Base-by-base conservation (phyloP, 1,284 basidiomycete genomes). In the Leccinum fallax region DNA sequence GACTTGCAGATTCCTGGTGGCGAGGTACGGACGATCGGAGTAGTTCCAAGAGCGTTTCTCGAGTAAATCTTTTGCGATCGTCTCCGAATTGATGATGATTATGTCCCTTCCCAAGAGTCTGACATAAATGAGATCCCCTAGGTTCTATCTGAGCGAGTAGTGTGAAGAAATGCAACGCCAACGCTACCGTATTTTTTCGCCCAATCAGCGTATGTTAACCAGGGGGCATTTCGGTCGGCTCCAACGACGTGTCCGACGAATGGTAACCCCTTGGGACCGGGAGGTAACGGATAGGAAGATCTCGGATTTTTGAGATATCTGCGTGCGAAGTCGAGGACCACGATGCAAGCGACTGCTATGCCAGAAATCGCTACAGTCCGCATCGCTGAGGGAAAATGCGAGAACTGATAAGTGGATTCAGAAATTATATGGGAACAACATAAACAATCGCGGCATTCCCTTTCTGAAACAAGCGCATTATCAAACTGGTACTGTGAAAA, bases 21-120 rank as follows among this genome's bases (percentile, higher is more conserved):
- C 26, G 70, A 69, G 36, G 53, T 53, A 63, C 19, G 66, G 66
- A 3, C 67, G 67, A 9, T 67, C 67, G 3, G 65, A 77, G 63
- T 80, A 80, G 16, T 73, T 71, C 2, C 63, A 67, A 6, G 80
- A 79, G 16, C 80, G 75, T 54, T 76, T 79, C 19, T 81, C 81
- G 11, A 84, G 73, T n/a, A 84, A 69, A 4, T 79, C 80, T 11
- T 64, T 70, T 4, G 74, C 77, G 15, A 74, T 68, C 40, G 75
- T 68, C 9, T 74, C 57, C 0, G 78, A 77, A 63, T 80, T 80
- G 4, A 81, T 64, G 30, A 83, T 66, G 51, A 84, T 65, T 5
- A 79, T 71, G 49, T 82, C 73, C 53, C 68, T 63, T 8, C 69
- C 64, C 26, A 72, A 66, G 2, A 68, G 51, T 30, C 66, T 67